Evolutionary conservation across 2,329 filamentous ascomycete species (phyloP), one percentile per base, ranked within the genome.

Genomic region (Chaetomiaceae sp.): DNA sequence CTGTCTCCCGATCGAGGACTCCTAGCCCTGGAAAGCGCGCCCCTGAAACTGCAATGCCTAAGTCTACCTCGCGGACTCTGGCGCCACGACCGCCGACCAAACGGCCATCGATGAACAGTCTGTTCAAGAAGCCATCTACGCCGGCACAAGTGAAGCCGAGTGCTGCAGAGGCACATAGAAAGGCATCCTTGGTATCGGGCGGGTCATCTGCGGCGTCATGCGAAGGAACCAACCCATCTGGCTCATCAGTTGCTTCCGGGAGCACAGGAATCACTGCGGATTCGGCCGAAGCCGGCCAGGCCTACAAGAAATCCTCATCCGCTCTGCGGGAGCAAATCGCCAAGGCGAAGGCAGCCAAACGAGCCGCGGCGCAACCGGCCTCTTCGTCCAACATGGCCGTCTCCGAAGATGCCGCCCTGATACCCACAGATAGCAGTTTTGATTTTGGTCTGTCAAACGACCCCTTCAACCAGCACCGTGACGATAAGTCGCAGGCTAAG

Each of bases 291-390:
- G 49, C 66, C 0, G 59, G 41, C 18, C 58, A 62, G 32, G 62
- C 69, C 0, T 66, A 61, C 48, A 68, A 72, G 34, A 94, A 88
- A 62, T 90, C 90, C 0, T 96, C 92, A 0, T 75, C 80, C 14
- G 85, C 90, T 0, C 72, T 99, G 13, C 83, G 94, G 30, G 90
- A 96, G 47, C 91, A 94, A 49, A 96, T 97, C 58, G 90, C 91
- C 33, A 92, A 91, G 62, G 92, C 94, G 1, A 95, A 92, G 66
- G 90, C 90, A 2, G 88, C 90, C 2, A 86, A 82, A 52, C 80
- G 83, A 57, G 84, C 80, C 10, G 83, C 80, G 8, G 72, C 73
- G 30, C 70, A 66, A 40, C 69, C 73, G 41, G 58, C 62, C 7
- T 60, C 69, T 7, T 62, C 55, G 2, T 54, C 62, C 5, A 51